Evolutionary conservation across 306 rosid genomes (phyloP).

Genomic region (Vachellia collinsii): DNA sequence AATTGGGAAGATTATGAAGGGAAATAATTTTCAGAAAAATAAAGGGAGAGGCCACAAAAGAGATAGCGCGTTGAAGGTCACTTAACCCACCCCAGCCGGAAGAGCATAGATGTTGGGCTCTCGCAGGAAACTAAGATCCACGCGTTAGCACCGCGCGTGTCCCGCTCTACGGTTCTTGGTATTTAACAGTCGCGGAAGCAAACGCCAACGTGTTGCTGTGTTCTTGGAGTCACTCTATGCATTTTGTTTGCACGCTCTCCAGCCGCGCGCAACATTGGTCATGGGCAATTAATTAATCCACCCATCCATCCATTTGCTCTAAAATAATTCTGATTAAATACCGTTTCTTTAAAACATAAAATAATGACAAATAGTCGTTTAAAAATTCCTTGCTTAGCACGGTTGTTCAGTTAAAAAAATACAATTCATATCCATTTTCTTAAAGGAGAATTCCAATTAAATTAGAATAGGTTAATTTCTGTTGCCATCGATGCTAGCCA

Average conservation of each 20-base stretch:
- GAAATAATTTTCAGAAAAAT: background rate
- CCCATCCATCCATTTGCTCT: background rate
- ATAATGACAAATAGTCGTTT: no score
- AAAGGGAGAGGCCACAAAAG: conserved; percentile 7
- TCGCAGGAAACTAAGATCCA: conserved; percentile 41
- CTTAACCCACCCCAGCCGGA: conserved; percentile 46
- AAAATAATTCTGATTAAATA: background rate
- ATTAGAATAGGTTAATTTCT: no score
- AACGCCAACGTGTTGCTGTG: conserved; percentile 22
- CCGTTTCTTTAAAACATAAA: no score
- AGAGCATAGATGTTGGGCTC: conserved; percentile 52
- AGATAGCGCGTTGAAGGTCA: conserved; percentile 10
- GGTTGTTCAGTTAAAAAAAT: background rate
- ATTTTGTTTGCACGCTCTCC: background rate
- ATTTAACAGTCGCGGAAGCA: conserved; percentile 31
- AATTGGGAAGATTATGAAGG: background rate
- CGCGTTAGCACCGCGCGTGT: conserved; percentile 42
- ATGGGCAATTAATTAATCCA: background rate
- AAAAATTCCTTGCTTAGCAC: background rate
- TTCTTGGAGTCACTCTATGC: background rate
- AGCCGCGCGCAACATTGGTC: background rate
- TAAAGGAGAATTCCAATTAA: no score
- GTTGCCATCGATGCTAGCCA: no score
- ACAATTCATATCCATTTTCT: no score
- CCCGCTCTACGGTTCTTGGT: background rate